Conservation (phyloP, 2,329 filamentous ascomycete genomes). For the Neoarthrinium moseri region DNA sequence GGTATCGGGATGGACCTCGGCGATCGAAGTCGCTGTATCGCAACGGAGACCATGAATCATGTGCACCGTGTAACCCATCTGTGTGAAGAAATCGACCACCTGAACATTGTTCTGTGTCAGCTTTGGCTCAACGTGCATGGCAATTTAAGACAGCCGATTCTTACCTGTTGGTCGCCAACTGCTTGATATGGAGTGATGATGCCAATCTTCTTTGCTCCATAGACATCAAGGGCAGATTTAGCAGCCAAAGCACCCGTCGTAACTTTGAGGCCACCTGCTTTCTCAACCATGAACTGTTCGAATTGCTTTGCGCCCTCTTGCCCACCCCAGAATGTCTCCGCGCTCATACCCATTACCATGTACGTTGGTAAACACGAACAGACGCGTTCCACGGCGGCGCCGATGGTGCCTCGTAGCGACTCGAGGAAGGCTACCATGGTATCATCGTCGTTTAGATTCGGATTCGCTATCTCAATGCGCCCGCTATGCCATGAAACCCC, state of each 20-base stretch:
- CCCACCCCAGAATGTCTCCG: slow-evolving; percentile 31
- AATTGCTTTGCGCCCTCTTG: slow-evolving; percentile 27
- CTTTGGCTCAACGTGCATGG: too few relatives aligned
- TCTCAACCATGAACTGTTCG: slow-evolving; percentile 26
- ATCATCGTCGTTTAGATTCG: slow-evolving; percentile 24
- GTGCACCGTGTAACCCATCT: slow-evolving; percentile 26
- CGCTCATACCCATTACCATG: slow-evolving; percentile 31
- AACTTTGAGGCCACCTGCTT: slow-evolving; percentile 24
- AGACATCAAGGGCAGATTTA: slow-evolving; percentile 24
- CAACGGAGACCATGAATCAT: slow-evolving; percentile 28
- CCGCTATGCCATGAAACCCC: slow-evolving; percentile 30
- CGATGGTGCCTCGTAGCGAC: slow-evolving; percentile 25
- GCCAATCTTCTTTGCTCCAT: slow-evolving; percentile 26
- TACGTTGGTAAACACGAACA: slow-evolving; percentile 26
- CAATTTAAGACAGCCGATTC: not conserved
- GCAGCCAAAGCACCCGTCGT: slow-evolving; percentile 30
- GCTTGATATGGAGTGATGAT: slow-evolving; percentile 30
- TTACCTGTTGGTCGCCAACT: slow-evolving; percentile 26
- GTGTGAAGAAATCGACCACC: slow-evolving; percentile 28
- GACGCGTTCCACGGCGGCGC: slow-evolving; percentile 24
- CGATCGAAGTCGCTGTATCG: slow-evolving; percentile 20
- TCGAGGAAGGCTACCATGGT: slow-evolving; percentile 28
- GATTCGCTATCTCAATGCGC: slow-evolving; percentile 28
- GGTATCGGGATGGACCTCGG: slow-evolving; percentile 28
- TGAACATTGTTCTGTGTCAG: not conserved